A percentile compares a stretch with the other conserved stretches of the same genome.
Conservation (phyloP, 164 flowering plant species). For the Chimonanthus praecox region DNA sequence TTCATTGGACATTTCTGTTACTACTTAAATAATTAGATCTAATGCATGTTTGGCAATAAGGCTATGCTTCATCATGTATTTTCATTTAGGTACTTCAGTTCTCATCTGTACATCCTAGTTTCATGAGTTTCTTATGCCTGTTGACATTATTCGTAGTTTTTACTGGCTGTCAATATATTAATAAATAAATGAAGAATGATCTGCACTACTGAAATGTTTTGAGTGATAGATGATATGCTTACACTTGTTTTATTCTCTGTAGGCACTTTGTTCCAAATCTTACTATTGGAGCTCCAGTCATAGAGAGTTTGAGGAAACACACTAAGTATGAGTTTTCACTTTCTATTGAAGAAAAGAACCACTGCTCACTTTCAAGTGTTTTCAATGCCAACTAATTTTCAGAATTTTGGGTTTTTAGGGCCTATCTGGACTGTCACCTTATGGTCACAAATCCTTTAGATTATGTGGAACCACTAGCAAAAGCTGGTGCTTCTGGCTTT, state of each 20-base stretch:
- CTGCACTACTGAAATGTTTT: not conserved
- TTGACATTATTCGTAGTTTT: not conserved
- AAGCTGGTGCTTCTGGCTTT: slow-evolving; percentile 99
- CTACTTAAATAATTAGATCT: not conserved
- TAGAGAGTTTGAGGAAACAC: slow-evolving; percentile 90
- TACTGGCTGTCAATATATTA: too few relatives aligned
- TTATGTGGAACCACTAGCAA: slow-evolving; percentile 83
- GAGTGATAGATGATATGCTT: not conserved
- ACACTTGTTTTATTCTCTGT: slow-evolving; percentile 9
- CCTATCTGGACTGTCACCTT: slow-evolving; percentile 93
- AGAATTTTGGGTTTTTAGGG: slow-evolving; percentile 36
- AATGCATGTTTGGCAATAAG: not conserved
- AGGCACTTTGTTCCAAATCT: slow-evolving; percentile 99
- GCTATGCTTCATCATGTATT: not conserved
- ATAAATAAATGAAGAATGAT: not conserved
- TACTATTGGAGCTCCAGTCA: slow-evolving; percentile 94
- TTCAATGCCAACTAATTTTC: not conserved
- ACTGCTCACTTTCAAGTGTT: not conserved
- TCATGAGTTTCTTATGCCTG: not conserved
- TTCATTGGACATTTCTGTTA: not conserved
- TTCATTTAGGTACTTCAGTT: not conserved
- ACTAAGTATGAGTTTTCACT: slow-evolving; percentile 46
- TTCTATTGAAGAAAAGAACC: not conserved
- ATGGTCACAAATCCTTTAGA: slow-evolving; percentile 99
- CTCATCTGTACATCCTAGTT: too few relatives aligned